These are phyloP conservation scores for Acephala macrosclerotiorum DNA, from an alignment of 2,329 filamentous ascomycete species.

Conservation along the genomic window DNA sequence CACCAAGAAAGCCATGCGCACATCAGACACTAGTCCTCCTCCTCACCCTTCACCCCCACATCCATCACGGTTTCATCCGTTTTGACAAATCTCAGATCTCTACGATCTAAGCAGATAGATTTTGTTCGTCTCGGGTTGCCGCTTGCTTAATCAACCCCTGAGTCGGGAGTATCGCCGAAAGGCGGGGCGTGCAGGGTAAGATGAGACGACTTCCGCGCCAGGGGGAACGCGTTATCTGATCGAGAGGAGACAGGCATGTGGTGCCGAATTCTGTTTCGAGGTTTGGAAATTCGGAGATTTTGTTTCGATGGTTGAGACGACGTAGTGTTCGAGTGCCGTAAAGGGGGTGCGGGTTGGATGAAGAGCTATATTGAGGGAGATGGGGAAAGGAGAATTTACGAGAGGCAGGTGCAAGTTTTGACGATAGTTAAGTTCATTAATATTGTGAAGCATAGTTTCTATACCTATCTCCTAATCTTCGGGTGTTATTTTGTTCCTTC, in stretches of 20 bases:
- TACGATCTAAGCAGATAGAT: not conserved
- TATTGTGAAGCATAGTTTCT: not conserved
- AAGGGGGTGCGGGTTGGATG: not conserved
- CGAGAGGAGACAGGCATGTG: not conserved
- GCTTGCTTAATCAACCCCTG: not conserved
- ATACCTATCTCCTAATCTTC: not conserved
- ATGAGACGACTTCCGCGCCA: not conserved
- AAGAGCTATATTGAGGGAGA: no score
- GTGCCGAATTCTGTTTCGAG: not conserved
- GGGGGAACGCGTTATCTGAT: not conserved
- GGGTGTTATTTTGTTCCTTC: not conserved
- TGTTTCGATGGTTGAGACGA: not conserved
- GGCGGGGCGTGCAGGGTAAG: not conserved
- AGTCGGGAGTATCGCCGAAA: not conserved
- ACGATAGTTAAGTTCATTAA: not conserved
- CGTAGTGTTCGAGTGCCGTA: not conserved
- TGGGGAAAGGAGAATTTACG: no score
- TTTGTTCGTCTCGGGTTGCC: not conserved
- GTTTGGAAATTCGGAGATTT: not conserved
- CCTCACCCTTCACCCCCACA: not conserved
- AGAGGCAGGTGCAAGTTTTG: not conserved
- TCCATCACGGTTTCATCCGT: not conserved
- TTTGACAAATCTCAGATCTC: not conserved
- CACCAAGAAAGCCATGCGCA: not conserved
- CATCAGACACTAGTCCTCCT: slow-evolving; percentile 1